These are phyloP conservation scores for Willaertia magna DNA, from an alignment of 208 protist genomes.

Conservation along the genomic window DNA sequence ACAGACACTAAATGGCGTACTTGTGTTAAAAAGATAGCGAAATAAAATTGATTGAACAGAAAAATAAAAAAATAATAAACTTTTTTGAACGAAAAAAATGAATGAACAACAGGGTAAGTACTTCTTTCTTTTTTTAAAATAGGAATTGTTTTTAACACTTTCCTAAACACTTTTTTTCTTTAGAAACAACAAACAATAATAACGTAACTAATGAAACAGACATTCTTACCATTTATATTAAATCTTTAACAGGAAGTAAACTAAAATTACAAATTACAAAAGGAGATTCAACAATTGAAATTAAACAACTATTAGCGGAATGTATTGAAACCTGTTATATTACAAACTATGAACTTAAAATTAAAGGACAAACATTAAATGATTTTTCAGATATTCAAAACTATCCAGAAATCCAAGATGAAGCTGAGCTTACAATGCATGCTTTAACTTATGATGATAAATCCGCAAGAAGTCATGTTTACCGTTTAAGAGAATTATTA, in stretches of 20 bases:
- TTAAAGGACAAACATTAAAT: conserved; percentile 13
- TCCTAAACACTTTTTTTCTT: too few relatives aligned
- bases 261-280: conserved; percentile 21
- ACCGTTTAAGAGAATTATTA: conserved; percentile 29
- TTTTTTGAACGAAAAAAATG: too few relatives aligned
- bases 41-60: too few relatives aligned
- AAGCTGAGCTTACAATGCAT: conserved; percentile 19
- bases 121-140: too few relatives aligned
- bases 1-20: too few relatives aligned
- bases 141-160: too few relatives aligned
- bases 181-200: too few relatives aligned
- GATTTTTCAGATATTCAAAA: conserved; percentile 26
- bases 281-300: conserved; percentile 27
- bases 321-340: conserved; percentile 30
- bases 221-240: neutral
- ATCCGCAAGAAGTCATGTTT: conserved; percentile 22
- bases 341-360: conserved; percentile 24
- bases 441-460: conserved; percentile 30
- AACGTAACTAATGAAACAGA: too few relatives aligned
- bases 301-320: conserved; percentile 31
- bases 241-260: neutral
- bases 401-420: conserved; percentile 10
- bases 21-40: too few relatives aligned
- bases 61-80: too few relatives aligned
- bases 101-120: too few relatives aligned